Conservation (phyloP, 225 moss, liverwort and hornwort species). For the Sphagnum tenellum region DNA sequence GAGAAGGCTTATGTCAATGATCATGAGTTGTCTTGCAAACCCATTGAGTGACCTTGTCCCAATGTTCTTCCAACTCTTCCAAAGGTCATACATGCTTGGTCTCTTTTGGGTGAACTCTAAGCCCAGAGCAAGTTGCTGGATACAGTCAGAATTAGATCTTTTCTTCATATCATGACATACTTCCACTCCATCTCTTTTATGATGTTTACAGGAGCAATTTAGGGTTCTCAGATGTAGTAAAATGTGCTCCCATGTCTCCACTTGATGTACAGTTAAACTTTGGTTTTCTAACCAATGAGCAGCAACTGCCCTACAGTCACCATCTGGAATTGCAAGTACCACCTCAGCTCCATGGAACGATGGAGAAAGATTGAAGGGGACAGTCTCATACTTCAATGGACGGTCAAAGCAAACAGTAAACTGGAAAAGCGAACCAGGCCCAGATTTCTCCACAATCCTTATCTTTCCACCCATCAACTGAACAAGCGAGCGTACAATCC, state of each 20-base stretch:
- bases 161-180: slow-evolving; percentile 8
- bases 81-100: slow-evolving; percentile 37
- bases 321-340: slow-evolving; percentile 57
- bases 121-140: slow-evolving; percentile 10
- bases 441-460: slow-evolving; percentile 57
- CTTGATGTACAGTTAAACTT: slow-evolving; percentile 51
- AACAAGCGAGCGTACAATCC: slow-evolving; percentile 84
- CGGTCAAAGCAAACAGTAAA: slow-evolving; percentile 59
- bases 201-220: slow-evolving; percentile 21
- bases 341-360: slow-evolving; percentile 44
- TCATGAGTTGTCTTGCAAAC: slow-evolving; percentile 32
- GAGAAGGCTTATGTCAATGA: slow-evolving; percentile 44
- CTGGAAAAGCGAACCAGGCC: slow-evolving; percentile 57
- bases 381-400: slow-evolving; percentile 24
- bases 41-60: slow-evolving; percentile 33
- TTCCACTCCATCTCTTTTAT: neutral
- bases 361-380: slow-evolving; percentile 29
- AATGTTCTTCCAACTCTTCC: slow-evolving; percentile 47
- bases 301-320: slow-evolving; percentile 56
- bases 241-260: slow-evolving; percentile 56
- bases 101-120: slow-evolving; percentile 23
- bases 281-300: slow-evolving; percentile 59
- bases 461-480: slow-evolving; percentile 72
- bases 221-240: slow-evolving; percentile 42
- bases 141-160: slow-evolving; percentile 13